Percentiles rank a stretch among this genome's conserved stretches.
These are phyloP conservation scores for Collariella sp. DNA, from an alignment of 495 filamentous ascomycete species.

Conservation along the genomic window DNA sequence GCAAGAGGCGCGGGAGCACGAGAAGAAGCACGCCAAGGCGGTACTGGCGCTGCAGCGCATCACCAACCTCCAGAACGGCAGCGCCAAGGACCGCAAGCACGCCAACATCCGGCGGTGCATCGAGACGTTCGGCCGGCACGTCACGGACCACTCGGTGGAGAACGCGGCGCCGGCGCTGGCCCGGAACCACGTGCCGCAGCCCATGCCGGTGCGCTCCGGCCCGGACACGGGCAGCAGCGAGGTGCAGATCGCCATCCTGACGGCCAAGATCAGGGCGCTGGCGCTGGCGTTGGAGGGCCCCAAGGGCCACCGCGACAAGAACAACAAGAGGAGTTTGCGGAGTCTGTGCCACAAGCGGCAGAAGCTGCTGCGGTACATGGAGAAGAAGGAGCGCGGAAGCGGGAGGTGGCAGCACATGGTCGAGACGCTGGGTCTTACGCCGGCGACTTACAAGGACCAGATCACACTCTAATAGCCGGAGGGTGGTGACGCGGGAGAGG, in stretches of 20 bases:
- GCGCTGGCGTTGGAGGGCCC: conserved; percentile 50
- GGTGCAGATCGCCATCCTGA: conserved; percentile 96
- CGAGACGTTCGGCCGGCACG: conserved; percentile 80
- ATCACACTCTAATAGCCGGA: conserved; percentile 57
- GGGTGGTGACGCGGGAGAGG: not conserved
- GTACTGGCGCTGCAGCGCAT: conserved; percentile 66
- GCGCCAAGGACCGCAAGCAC: conserved; percentile 63
- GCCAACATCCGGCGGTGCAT: conserved; percentile 78
- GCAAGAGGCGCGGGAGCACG: conserved; percentile 28
- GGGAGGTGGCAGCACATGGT: conserved; percentile 79
- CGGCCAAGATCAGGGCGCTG: conserved; percentile 79
- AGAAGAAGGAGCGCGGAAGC: conserved; percentile 82
- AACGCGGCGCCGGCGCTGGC: conserved; percentile 41
- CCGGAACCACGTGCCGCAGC: conserved; percentile 29
- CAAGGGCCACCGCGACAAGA: conserved; percentile 63
- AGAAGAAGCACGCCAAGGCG: conserved; percentile 45
- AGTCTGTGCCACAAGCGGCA: conserved; percentile 82
- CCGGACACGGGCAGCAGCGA: conserved; percentile 89
- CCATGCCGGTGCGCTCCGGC: conserved; percentile 63
- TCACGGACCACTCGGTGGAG: conserved; percentile 61
- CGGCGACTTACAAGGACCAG: conserved; percentile 78
- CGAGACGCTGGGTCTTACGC: conserved; percentile 71
- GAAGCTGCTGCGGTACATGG: conserved; percentile 76
- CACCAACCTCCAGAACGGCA: conserved; percentile 62
- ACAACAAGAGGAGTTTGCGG: conserved; percentile 85